Evolutionary conservation across 352 stramenopile species (phyloP), one percentile per base, ranked within the genome.

Genomic region (Aphanomyces invadans): DNA sequence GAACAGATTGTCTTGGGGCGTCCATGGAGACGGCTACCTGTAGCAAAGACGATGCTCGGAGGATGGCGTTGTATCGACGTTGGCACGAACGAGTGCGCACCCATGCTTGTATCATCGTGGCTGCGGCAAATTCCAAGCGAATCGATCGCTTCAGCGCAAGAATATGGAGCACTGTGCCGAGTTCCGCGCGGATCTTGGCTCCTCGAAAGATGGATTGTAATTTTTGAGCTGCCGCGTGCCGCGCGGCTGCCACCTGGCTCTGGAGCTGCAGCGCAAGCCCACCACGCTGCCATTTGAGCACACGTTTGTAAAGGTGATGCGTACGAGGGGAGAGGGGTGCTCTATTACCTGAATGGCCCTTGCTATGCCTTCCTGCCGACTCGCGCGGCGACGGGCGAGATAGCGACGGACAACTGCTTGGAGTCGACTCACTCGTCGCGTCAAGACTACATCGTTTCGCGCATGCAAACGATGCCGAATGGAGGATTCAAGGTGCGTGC

Each of bases 101-200:
- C 57, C 57, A 65, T 17, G 57, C 15, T 42, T 65, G 57, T 15
- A 65, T 29, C 12, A 51, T 23, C 9, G 10, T 25, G 33, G 45
- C 57, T 0, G 57, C 57, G 0, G 29, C 15, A 12, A 44, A 42
- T 11, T n/a, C 21, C 11, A 44, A 9, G 23, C 57, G 57, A 25
- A 65, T 28, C 21, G 23, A 19, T 17, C 57, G 32, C 45, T 65
- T 65, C 11, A 65, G 15, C 2, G 21, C 33, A 23, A 65, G 11
- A 32, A 65, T 65, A 25, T 65, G 57, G 11, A 65, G 46, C 11
- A 65, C 57, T 15, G 42, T 55, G 12, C 15, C 32, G 33, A 65
- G 28, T 19, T 65, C 57, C 12, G 45, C n/a, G 2, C 55, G 55
- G 7, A 63, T 29, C 2, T 52, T 56, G 25, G 17, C 45, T 17